Evolutionary conservation across 2,329 filamentous ascomycete genomes (phyloP), one percentile per base, ranked within the genome.

Genomic region (Didymella lethalis): DNA sequence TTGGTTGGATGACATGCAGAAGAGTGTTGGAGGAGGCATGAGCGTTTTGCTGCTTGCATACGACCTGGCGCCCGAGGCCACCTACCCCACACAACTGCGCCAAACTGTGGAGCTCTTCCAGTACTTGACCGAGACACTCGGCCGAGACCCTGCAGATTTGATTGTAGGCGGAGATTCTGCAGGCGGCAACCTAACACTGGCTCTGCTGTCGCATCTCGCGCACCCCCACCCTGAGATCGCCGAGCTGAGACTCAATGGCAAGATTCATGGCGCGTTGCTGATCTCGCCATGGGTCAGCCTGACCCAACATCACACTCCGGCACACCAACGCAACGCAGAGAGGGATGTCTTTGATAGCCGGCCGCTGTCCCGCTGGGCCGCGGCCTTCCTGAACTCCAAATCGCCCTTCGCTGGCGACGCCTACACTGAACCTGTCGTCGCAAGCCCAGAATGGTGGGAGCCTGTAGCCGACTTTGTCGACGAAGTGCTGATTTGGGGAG

Each of bases 261-360:
- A 79, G 8, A 73, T 88, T 16, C 79, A 79, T 2, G 85, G 80
- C 3, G 79, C 81, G 0, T 67, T 87, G 7, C 76, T 88, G 7
- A 81, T 89, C 54, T 83, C 81, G 0, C 86, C 87, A 0, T 89
- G 87, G 86, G 77, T 81, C 1, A 80, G 80, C 1, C 83, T 88
- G 60, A 67, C 64, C 7, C 75, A 78, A n/a, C 77, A 76, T 0
- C 72, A 79, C 18, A 79, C 80, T 26, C 70, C 75, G 0, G 79
- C 78, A 2, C 80, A 79, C 45, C 66, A 68, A 7, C 70, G 74
- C 8, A 86, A 87, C 56, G 75, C 76, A 3, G 75, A 80, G 25
- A 84, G 81, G 41, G 86, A 88, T 65, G 73, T 83, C 51, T 78
- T 88, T 43, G 76, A 79, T 12, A 67, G 71, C 0, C 65, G 68